Base-by-base conservation (phyloP, 768 basidiomycete species). In the Dioszegia hungarica region DNA sequence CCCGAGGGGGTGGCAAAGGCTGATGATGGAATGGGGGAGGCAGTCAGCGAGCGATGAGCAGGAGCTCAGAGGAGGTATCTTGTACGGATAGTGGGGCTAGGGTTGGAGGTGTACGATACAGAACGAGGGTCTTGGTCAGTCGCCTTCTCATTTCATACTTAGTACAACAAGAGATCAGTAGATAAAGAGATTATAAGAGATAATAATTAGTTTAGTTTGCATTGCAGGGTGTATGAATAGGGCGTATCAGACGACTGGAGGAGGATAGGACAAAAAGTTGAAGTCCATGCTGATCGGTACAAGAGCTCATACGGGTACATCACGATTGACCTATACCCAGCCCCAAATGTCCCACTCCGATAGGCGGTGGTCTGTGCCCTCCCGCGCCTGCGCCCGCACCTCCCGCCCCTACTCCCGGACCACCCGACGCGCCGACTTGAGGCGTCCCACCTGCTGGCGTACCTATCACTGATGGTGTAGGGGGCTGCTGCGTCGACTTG, bases 401-500 rank as follows among this genome's bases (percentile, higher is more conserved):
- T 8, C 49, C 49, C 12, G 17, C n/a, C 3, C 11, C 22, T 3
- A 8, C 31, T 6, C 47, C 47, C 10, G 47, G 47, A 14, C 31
- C 31, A 6, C 8, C 6, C 14, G 31, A 33, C 31, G 31, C 31
- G 31, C 31, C 31, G 31, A 33, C 31, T 19, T 51, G 49, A 27
- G 49, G 36, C 9, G 36, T 38, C 3, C 36, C 22, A 9, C 17
- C 24, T 17, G 49, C 22, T 8, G 49, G 24, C 17, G 45, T 28
- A 29, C 22, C 37, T 22, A 19, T 17, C 3, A 25, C 15, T 24
- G 36, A 37, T 2, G 49, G 49, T 22, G 49, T 51, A 15, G 49
- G 34, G 12, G 49, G 31, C 27, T 51, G 49, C 22, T 51, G 49
- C 8, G 49, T 38, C 20, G 64, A 43, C 44, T 72, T 72, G 59